These are phyloP conservation scores for Stachybotrys chartarum DNA, from an alignment of 2,329 filamentous ascomycete species.

Conservation along the genomic window DNA sequence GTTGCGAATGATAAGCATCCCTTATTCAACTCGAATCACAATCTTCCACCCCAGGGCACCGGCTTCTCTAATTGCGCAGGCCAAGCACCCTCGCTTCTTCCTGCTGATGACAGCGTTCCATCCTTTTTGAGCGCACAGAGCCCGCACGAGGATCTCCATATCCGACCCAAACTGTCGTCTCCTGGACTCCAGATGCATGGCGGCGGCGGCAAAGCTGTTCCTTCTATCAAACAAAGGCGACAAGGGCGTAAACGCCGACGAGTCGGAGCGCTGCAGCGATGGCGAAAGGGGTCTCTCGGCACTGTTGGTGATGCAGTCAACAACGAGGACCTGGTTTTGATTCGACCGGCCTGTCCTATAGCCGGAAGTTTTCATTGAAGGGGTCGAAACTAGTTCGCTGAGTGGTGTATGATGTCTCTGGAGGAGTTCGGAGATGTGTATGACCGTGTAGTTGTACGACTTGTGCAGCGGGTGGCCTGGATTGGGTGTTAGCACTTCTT, in stretches of 20 bases:
- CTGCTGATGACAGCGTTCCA: slow-evolving; percentile 68
- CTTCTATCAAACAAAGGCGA: slow-evolving; percentile 23
- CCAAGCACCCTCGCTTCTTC: slow-evolving; percentile 59
- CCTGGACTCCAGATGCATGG: slow-evolving; percentile 50
- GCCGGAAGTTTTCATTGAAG: slow-evolving; percentile 20
- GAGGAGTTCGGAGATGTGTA: slow-evolving; percentile 52
- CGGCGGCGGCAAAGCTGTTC: slow-evolving; percentile 33
- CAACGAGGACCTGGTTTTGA: slow-evolving; percentile 42
- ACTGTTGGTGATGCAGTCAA: slow-evolving; percentile 56
- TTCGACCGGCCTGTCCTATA: slow-evolving; percentile 14
- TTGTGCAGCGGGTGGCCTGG: slow-evolving; percentile 58
- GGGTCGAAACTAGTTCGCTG: slow-evolving; percentile 34
- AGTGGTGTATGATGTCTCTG: slow-evolving; percentile 37
- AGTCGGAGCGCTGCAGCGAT: slow-evolving; percentile 24
- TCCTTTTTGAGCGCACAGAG: slow-evolving; percentile 66
- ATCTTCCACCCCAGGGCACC: slow-evolving; percentile 63
- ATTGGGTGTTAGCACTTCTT: slow-evolving; percentile 7
- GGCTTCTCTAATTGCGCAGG: slow-evolving; percentile 69
- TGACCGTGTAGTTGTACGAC: slow-evolving; percentile 51
- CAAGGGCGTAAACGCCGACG: slow-evolving; percentile 7
- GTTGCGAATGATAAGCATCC: not conserved
- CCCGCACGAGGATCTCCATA: slow-evolving; percentile 63
- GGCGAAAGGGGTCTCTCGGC: slow-evolving; percentile 40
- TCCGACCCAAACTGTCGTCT: slow-evolving; percentile 55
- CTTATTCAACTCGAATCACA: slow-evolving; percentile 51